Percentiles rank a stretch among this genome's conserved stretches.
Conservation (phyloP, 202 grass and related monocot genomes). For the Carex arenaria region DNA sequence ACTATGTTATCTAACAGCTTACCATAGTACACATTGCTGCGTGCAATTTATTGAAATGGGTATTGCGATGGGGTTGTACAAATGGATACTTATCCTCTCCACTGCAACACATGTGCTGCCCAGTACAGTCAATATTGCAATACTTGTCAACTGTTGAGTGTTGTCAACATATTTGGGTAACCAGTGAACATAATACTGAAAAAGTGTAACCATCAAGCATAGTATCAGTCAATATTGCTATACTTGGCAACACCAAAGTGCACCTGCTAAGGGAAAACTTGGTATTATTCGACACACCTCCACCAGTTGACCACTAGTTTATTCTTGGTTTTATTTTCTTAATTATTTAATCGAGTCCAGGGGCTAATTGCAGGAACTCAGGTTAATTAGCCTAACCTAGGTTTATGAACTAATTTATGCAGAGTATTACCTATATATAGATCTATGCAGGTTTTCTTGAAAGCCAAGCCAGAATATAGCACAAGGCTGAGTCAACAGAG, state of each 20-base stretch:
- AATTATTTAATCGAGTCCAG: neutral
- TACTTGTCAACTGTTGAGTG: neutral
- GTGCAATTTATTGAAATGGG: neutral
- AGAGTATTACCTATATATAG: neutral
- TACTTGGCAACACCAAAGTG: neutral
- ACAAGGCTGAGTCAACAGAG: conserved; percentile 73
- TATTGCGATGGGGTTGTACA: neutral
- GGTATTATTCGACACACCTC: neutral
- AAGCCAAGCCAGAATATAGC: conserved; percentile 69
- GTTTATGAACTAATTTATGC: neutral
- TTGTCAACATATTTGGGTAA: neutral
- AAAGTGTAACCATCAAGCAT: neutral
- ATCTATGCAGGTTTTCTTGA: conserved; percentile 64
- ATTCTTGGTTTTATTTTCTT: conserved; percentile 1
- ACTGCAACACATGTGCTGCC: neutral
- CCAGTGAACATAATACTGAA: neutral
- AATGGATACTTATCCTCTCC: neutral
- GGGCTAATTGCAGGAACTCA: neutral
- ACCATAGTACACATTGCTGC: neutral
- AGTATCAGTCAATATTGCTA: neutral
- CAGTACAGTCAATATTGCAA: neutral
- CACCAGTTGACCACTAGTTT: neutral
- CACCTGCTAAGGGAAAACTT: neutral
- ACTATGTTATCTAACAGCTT: neutral
- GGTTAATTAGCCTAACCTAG: neutral